Evolutionary conservation across 164 flowering plant species (phyloP).

Genomic region (Cinnamomum micranthum): DNA sequence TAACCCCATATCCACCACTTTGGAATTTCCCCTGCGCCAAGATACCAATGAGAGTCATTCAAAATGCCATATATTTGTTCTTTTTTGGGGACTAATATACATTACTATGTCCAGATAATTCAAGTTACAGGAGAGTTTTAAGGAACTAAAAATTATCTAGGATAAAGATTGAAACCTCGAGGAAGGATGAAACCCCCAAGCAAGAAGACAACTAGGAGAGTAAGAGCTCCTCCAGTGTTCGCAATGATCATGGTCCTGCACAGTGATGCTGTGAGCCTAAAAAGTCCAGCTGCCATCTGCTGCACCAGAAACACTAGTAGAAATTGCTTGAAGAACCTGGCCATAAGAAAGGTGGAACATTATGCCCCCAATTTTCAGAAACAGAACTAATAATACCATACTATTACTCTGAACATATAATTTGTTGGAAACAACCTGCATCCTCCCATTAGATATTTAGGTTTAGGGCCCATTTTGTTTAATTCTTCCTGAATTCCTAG

Average conservation of each 20-base stretch:
- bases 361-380: not conserved
- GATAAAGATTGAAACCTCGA: slow-evolving; percentile 32
- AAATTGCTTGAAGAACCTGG: slow-evolving; percentile 84
- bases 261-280: slow-evolving; percentile 63
- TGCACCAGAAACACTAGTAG: slow-evolving; percentile 60
- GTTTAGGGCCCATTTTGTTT: too few relatives aligned
- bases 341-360: not conserved
- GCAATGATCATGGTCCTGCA: slow-evolving; percentile 68
- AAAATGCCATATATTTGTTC: not conserved
- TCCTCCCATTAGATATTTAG: too few relatives aligned
- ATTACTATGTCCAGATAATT: too few relatives aligned
- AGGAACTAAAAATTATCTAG: not conserved
- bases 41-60: not conserved
- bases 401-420: too few relatives aligned
- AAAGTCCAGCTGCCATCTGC: slow-evolving; percentile 81
- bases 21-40: slow-evolving; percentile 59
- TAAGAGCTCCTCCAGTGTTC: slow-evolving; percentile 64
- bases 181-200: slow-evolving; percentile 91
- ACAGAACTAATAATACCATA: too few relatives aligned
- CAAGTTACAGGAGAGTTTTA: too few relatives aligned
- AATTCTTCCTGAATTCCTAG: too few relatives aligned
- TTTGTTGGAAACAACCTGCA: too few relatives aligned
- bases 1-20: slow-evolving; percentile 44
- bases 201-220: slow-evolving; percentile 58
- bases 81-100: not conserved